Evolutionary conservation across 345 rosid genomes (phyloP).

Genomic region (Geranium brycei): DNA sequence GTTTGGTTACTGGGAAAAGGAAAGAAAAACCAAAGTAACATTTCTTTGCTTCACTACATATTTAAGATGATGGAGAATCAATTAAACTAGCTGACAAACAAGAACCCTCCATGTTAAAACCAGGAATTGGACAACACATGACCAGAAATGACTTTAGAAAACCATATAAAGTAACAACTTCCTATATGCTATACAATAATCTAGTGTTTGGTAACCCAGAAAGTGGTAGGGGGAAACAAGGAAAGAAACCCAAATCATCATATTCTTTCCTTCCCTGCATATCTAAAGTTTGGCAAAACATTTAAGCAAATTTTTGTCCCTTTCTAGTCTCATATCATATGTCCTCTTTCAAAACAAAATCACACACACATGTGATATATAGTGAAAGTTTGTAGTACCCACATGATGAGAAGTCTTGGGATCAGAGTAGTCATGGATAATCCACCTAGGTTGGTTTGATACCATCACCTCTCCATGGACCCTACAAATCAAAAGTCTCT

Average conservation of each 20-base stretch:
- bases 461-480: constrained; percentile 71
- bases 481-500: constrained; percentile 19
- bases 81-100: no score
- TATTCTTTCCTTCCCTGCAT: neutral
- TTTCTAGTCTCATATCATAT: neutral
- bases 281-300: neutral
- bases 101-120: no score
- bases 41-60: no score
- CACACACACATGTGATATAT: neutral
- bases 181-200: no score
- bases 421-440: constrained; percentile 18
- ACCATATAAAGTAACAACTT: no score
- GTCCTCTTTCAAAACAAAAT: neutral
- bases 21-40: no score
- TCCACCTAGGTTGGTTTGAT: constrained; percentile 50
- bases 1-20: no score
- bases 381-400: neutral
- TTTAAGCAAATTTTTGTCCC: neutral
- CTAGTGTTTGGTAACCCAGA: neutral
- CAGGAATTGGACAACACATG: no score
- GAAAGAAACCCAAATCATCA: neutral
- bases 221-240: neutral
- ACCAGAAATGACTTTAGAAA: no score
- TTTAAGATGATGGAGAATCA: no score
- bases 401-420: no score